Percentiles rank a stretch among this genome's conserved stretches.
Evolutionary conservation across 1,139 yeast genomes (phyloP).

Genomic region (Protomyces arabidopsidicola): DNA sequence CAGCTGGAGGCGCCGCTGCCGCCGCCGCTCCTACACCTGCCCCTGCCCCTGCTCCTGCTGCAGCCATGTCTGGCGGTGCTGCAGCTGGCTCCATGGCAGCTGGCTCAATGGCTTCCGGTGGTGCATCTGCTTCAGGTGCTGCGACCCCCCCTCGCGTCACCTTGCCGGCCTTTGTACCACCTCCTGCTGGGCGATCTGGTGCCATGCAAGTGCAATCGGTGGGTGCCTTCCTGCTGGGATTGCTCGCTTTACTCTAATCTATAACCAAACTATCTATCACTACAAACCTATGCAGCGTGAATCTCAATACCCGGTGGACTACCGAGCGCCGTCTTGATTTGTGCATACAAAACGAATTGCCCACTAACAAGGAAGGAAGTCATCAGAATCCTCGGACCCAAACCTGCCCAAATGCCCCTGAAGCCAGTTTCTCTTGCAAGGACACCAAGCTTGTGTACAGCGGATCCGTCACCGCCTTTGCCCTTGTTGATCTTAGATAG

Average conservation of each 20-base stretch:
- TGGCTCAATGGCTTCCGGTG: not conserved
- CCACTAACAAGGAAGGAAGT: conserved; percentile 93
- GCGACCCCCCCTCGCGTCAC: not conserved
- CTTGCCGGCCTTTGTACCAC: not conserved
- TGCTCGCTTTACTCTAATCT: not conserved
- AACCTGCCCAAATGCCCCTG: conserved; percentile 87
- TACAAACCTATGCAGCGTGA: not conserved
- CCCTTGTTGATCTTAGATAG: conserved; percentile 87
- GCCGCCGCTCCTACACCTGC: not conserved
- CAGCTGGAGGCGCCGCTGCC: not conserved
- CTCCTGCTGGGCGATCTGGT: not conserved
- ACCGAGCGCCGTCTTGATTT: conserved; percentile 85
- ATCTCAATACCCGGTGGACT: conserved; percentile 57
- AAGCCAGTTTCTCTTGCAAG: conserved; percentile 82
- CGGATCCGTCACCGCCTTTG: conserved; percentile 49
- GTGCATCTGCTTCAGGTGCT: not conserved
- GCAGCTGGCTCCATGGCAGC: not conserved
- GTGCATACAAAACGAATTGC: conserved; percentile 94
- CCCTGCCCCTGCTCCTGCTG: not conserved
- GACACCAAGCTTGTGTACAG: conserved; percentile 51
- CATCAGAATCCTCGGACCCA: conserved; percentile 90
- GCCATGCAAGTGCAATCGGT: not conserved
- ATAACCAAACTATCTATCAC: too few species aligned
- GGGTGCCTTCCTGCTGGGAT: not conserved
- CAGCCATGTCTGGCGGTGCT: not conserved